Percentiles rank a stretch among this genome's conserved stretches.
Evolutionary conservation across 83 land plant species (phyloP).

Genomic region (Thuja plicata): DNA sequence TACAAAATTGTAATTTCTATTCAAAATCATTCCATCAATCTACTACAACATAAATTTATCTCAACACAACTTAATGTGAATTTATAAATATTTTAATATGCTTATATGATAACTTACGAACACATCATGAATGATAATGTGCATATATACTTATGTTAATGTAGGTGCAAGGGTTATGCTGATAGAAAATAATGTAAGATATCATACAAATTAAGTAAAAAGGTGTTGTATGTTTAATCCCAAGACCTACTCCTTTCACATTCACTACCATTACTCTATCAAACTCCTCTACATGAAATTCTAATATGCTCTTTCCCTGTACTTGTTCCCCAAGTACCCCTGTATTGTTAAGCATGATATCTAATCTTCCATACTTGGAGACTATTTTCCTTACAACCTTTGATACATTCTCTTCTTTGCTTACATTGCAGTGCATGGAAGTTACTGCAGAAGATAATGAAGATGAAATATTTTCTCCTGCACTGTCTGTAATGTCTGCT

Average conservation of each 20-base stretch:
- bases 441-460: background rate
- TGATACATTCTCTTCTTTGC: conserved; percentile 20
- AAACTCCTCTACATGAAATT: conserved; percentile 52
- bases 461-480: background rate
- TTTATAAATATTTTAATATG: too few relatives aligned
- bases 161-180: too few relatives aligned
- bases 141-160: too few relatives aligned
- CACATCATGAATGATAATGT: too few relatives aligned
- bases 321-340: conserved; percentile 33
- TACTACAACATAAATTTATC: too few relatives aligned
- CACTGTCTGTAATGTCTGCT: conserved; percentile 49
- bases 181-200: too few relatives aligned
- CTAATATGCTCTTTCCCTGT: conserved; percentile 38
- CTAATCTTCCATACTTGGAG: conserved; percentile 25
- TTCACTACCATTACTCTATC: conserved; percentile 62
- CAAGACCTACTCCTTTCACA: conserved; percentile 58
- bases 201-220: too few relatives aligned
- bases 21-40: too few relatives aligned
- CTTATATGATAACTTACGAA: too few relatives aligned
- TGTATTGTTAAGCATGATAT: conserved; percentile 41
- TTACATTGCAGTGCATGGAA: conserved; percentile 28
- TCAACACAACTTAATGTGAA: too few relatives aligned
- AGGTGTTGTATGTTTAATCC: conserved; percentile 72
- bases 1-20: too few relatives aligned
- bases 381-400: conserved; percentile 15